Base-by-base conservation (phyloP, 768 basidiomycete genomes). In the Steccherinum ochraceum region DNA sequence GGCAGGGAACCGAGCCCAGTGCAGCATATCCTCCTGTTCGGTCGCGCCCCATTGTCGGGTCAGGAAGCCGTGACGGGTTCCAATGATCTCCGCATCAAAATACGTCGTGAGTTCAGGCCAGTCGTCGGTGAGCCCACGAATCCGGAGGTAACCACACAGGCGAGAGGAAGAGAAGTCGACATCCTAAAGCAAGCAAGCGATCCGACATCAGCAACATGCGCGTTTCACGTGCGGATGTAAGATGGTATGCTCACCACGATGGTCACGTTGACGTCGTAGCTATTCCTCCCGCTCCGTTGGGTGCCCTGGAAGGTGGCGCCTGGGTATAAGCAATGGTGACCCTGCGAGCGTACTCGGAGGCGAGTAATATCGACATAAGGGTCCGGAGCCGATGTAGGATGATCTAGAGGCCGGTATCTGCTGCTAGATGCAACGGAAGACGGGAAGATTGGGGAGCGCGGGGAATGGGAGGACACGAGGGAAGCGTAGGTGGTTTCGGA, bases 61-160 rank as follows among this genome's bases (percentile, higher is more conserved):
- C 60, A 93, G 67, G 67, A 98, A 97, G 10, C 94, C 95, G 64
- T 93, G 84, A 19, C 89, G 81, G 53, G 77, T 82, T 16, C 93
- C 93, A 56, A 97, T 94, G 55, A 97, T 92, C 67, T 97, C 92
- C 45, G 93, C 94, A 61, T 93, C 91, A 67, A 97, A 97, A 63
- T 93, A 96, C 2, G 94, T 97, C 4, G 93, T 96, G 40, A 97
- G 78, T 66, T 94, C 89, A 13, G 94, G 94, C 80, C 91, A 93
- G 61, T 95, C 89, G 58, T 94, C 84, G 39, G 94, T 97, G 46
- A 97, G 72, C 24, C 92, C 91, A 16, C 86, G 85, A 64, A 98
- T 98, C 52, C 88, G 84, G 39, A 98, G 83, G 65, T 94, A 95
- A 19, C 95, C 95, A 58, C 86, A 92, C 13, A 97, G 74, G 54